Evolutionary conservation across 495 filamentous ascomycete species (phyloP).

Genomic region (Penicillium riverlandense): DNA sequence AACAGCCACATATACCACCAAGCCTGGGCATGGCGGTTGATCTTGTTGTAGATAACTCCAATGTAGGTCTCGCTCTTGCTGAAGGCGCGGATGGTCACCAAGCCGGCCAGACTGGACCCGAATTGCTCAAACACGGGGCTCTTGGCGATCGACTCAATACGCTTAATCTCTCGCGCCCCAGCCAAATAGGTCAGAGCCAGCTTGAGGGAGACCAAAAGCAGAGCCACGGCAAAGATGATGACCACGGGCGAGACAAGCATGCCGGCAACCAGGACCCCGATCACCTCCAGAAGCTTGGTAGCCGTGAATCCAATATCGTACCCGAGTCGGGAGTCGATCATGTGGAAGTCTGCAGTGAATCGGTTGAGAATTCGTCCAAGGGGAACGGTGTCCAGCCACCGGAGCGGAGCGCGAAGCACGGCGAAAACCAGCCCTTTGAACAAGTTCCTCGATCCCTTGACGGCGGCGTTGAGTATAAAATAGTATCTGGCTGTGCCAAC

Average conservation of each 20-base stretch:
- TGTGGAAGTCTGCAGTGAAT: conserved; percentile 71
- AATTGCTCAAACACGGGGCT: conserved; percentile 76
- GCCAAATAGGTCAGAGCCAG: conserved; percentile 55
- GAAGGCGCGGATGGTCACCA: conserved; percentile 71
- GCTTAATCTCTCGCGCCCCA: conserved; percentile 68
- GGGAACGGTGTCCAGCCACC: conserved; percentile 79
- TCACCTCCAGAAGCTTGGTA: conserved; percentile 31
- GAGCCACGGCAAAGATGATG: conserved; percentile 15
- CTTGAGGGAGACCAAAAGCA: conserved; percentile 41
- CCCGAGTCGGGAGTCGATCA: conserved; percentile 58
- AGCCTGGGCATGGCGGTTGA: conserved; percentile 57
- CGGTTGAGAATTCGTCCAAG: conserved; percentile 72
- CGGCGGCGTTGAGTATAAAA: conserved; percentile 41
- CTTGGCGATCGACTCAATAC: conserved; percentile 65
- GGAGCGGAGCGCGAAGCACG: conserved; percentile 61
- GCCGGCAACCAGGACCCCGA: conserved; percentile 27
- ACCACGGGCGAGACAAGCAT: conserved; percentile 25
- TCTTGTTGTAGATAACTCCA: conserved; percentile 54
- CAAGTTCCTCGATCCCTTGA: conserved; percentile 56
- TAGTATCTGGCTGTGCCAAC: conserved; percentile 51
- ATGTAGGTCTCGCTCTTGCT: conserved; percentile 57
- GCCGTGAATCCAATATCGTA: conserved; percentile 51
- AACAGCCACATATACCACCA: conserved; percentile 66
- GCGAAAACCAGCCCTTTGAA: conserved; percentile 58
- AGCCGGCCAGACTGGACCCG: conserved; percentile 59